Percentiles rank a stretch among this genome's conserved stretches.
Conservation (phyloP, 2,329 filamentous ascomycete genomes). For the Aspergillus fumigatiaffinis region DNA sequence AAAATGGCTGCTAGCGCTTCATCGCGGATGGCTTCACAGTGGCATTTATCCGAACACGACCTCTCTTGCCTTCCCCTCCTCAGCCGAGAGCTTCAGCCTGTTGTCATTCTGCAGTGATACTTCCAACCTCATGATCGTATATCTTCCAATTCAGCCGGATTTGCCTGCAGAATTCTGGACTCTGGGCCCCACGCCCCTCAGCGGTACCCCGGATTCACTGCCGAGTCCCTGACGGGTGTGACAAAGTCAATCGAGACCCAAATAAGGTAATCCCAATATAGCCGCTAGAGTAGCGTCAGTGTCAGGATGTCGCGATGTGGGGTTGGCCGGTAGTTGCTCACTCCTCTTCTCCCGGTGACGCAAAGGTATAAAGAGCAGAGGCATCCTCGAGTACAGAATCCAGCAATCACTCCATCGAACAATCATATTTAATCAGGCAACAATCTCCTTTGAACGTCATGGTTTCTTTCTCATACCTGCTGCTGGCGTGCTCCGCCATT, state of each 20-base stretch:
- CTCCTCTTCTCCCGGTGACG: not conserved
- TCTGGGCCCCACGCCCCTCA: too few species aligned
- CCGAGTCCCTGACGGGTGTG: not conserved
- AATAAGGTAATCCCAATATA: not conserved
- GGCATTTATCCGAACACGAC: not conserved
- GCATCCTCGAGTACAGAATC: not conserved
- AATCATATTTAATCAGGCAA: not conserved
- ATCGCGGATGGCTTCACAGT: not conserved
- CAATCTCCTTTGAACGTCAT: conserved; percentile 11
- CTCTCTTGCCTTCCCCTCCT: not conserved
- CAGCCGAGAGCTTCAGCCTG: not conserved
- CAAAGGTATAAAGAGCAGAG: not conserved
- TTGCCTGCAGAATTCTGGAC: not conserved
- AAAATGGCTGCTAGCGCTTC: not conserved
- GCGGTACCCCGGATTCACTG: not conserved
- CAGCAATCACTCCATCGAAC: not conserved
- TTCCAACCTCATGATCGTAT: not conserved
- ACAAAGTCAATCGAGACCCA: not conserved
- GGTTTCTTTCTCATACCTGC: conserved; percentile 23
- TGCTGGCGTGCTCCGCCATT: conserved; percentile 19
- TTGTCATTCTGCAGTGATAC: not conserved
- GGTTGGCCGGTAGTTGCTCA: not conserved
- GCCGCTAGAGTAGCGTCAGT: not conserved
- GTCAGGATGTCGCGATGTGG: not conserved
- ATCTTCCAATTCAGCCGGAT: not conserved